Percentiles rank a stretch among this genome's conserved stretches.
These are phyloP conservation scores for Globisporangium perplexum DNA, from an alignment of 352 stramenopile species.

Conservation along the genomic window DNA sequence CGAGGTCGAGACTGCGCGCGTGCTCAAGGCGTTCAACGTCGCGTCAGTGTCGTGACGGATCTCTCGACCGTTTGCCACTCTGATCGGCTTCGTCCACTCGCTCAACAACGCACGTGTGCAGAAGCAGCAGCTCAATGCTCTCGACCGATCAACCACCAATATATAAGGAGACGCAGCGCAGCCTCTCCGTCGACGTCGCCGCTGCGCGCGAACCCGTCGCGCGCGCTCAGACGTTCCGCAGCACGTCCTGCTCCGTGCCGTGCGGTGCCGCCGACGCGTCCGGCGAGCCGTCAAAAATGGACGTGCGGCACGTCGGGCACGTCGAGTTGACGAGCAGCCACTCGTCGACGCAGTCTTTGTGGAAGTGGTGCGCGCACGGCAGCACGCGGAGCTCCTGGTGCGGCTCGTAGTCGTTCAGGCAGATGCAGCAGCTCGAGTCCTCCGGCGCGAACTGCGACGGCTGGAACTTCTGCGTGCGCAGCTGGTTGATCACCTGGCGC, in stretches of 20 bases:
- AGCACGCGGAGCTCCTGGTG: conserved; percentile 91
- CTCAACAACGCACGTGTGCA: too few relatives aligned
- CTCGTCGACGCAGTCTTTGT: conserved; percentile 88
- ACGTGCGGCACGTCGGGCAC: conserved; percentile 84
- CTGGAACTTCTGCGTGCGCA: conserved; percentile 55
- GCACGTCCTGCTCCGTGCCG: conserved; percentile 54
- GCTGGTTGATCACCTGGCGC: conserved; percentile 53
- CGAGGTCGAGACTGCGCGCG: conserved; percentile 8
- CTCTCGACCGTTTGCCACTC: too few relatives aligned
- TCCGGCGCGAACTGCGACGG: conserved; percentile 62
- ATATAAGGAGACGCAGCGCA: conserved; percentile 10
- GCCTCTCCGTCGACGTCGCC: not conserved
- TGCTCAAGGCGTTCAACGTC: conserved; percentile 7
- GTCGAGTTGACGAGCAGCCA: conserved; percentile 87
- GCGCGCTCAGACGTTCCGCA: conserved; percentile 36
- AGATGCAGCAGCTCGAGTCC: conserved; percentile 90
- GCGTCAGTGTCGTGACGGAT: not conserved
- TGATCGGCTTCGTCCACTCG: not conserved
- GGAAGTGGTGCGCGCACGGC: conserved; percentile 95
- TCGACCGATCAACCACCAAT: not conserved
- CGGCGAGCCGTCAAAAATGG: conserved; percentile 47
- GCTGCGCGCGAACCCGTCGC: not conserved
- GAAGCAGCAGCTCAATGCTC: not conserved
- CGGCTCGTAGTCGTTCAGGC: conserved; percentile 82
- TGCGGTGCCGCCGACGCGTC: conserved; percentile 1